A percentile compares a stretch with the other conserved stretches of the same genome.
These are phyloP conservation scores for Sphaerulina musiva DNA, from an alignment of 2,329 filamentous ascomycete species.

Conservation along the genomic window DNA sequence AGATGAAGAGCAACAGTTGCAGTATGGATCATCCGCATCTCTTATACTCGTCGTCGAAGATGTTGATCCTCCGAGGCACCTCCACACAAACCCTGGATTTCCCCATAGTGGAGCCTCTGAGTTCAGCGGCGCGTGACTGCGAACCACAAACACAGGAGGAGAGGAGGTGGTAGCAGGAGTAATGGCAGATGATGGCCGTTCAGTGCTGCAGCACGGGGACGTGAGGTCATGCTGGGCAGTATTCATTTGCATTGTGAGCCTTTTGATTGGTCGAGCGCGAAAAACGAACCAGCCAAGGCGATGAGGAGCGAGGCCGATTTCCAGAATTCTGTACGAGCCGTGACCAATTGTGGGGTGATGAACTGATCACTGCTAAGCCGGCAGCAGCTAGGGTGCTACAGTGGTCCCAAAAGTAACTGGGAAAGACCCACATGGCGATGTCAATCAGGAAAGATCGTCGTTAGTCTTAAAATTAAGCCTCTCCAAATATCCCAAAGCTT, in stretches of 20 bases:
- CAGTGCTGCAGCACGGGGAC: not conserved
- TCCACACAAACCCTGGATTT: not conserved
- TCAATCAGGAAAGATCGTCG: constrained; percentile 9
- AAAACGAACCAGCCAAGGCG: not conserved
- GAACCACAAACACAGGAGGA: not conserved
- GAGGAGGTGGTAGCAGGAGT: not conserved
- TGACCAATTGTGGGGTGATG: constrained; percentile 36
- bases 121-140: constrained; percentile 1
- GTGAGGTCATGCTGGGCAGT: not conserved
- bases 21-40: constrained; percentile 4
- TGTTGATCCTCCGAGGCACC: constrained; percentile 8
- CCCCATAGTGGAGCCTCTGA: not conserved
- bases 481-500: no score
- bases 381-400: not conserved
- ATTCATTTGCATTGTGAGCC: constrained; percentile 1
- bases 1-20: not conserved
- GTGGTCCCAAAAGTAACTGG: not conserved
- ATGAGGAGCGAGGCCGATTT: not conserved
- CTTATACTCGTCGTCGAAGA: not conserved
- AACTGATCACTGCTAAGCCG: constrained; percentile 23
- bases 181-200: constrained; percentile 2
- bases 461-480: constrained; percentile 11
- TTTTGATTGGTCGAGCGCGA: not conserved
- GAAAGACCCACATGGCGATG: not conserved
- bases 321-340: not conserved